These are phyloP conservation scores for Volvox carteri DNA, from an alignment of 163 green algal species.

Conservation along the genomic window DNA sequence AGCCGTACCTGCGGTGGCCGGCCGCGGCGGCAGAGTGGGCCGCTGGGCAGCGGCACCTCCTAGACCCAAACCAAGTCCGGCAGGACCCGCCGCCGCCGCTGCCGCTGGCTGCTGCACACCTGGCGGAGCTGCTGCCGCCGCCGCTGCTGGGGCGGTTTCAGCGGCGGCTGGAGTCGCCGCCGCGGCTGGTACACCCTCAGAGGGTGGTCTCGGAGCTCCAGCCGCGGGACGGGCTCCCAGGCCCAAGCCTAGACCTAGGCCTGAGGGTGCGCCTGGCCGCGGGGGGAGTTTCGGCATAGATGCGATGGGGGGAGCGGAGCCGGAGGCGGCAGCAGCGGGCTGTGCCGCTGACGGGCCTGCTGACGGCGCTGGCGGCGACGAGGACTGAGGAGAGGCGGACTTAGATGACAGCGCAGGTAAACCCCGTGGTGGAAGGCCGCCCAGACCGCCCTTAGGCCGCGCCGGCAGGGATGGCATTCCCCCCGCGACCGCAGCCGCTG, in stretches of 20 bases:
- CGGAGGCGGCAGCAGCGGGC: neutral
- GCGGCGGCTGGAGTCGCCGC: neutral
- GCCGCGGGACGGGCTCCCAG: neutral
- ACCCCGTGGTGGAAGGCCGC: conserved; percentile 29
- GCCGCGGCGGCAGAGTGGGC: conserved; percentile 13
- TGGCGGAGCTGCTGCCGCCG: neutral
- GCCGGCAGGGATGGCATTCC: conserved; percentile 45
- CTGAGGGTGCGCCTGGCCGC: conserved; percentile 11
- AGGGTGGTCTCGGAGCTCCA: neutral
- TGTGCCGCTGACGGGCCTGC: neutral
- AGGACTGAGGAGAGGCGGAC: neutral
- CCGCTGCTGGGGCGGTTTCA: neutral
- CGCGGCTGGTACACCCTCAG: neutral
- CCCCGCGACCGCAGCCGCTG: neutral
- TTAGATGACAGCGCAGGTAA: neutral
- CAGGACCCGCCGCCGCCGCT: neutral
- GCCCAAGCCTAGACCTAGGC: neutral
- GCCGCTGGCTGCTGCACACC: neutral
- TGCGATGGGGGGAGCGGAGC: neutral
- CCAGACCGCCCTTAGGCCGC: conserved; percentile 47
- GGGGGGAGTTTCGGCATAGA: conserved; percentile 38
- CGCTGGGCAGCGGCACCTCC: neutral
- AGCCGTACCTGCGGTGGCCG: neutral
- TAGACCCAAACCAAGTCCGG: conserved; percentile 10
- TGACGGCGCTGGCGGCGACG: neutral